Evolutionary conservation across 1,139 yeast species (phyloP).

Genomic region (Nadsonia starkeyi-henricii): DNA sequence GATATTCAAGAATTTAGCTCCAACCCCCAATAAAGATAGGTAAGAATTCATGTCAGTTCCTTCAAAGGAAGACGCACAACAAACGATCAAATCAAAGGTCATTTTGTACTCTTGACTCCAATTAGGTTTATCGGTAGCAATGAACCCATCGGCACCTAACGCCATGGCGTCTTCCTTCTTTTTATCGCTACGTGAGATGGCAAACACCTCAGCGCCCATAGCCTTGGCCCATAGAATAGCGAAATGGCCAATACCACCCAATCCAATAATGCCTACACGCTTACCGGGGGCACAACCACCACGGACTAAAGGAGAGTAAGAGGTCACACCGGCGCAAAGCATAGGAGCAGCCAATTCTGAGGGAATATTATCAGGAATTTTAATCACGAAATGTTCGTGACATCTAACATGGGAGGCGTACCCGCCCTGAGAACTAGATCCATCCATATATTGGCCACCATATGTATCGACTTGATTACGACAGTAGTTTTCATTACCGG

Average conservation of each 20-base stretch:
- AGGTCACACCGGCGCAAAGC: conserved; percentile 64
- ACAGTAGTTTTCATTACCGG: conserved; percentile 58
- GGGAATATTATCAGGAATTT: conserved; percentile 50
- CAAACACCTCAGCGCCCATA: conserved; percentile 57
- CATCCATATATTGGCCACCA: conserved; percentile 65
- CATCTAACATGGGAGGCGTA: background rate
- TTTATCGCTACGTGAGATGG: conserved; percentile 55
- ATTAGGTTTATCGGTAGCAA: conserved; percentile 36
- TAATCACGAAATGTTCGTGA: conserved; percentile 46
- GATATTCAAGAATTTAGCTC: conserved; percentile 22
- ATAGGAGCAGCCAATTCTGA: conserved; percentile 60
- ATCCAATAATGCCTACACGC: conserved; percentile 65
- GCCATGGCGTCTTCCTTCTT: conserved; percentile 38
- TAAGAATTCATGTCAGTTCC: conserved; percentile 60
- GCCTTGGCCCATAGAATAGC: conserved; percentile 65
- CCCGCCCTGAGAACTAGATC: conserved; percentile 80
- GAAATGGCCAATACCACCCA: conserved; percentile 61
- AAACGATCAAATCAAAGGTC: conserved; percentile 43
- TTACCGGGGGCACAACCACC: conserved; percentile 50
- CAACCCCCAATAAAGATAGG: conserved; percentile 22
- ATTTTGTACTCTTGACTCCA: conserved; percentile 46
- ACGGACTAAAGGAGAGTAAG: conserved; percentile 58
- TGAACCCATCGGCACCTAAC: conserved; percentile 52
- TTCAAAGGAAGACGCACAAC: conserved; percentile 48
- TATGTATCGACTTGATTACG: conserved; percentile 68